These are phyloP conservation scores for Yamadazyma sp. DNA, from an alignment of 1,139 yeast species.

Conservation along the genomic window DNA sequence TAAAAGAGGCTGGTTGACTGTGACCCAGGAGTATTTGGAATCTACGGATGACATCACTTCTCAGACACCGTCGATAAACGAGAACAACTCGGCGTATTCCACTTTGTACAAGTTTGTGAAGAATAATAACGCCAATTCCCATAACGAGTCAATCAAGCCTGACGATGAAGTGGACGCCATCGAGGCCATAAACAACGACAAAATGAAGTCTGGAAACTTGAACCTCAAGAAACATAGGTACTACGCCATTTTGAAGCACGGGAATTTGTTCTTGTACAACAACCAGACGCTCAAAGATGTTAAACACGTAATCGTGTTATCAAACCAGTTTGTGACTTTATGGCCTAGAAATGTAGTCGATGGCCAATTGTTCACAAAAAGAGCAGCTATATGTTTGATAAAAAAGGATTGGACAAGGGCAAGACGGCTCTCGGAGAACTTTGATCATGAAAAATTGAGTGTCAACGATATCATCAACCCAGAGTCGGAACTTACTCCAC, in stretches of 20 bases:
- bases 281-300: conserved; percentile 67
- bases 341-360: conserved; percentile 83
- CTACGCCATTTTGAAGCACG: conserved; percentile 74
- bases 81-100: conserved; percentile 56
- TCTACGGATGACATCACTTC: conserved; percentile 37
- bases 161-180: conserved; percentile 3
- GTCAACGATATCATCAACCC: conserved; percentile 24
- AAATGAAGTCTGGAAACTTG: conserved; percentile 7
- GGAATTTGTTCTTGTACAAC: conserved; percentile 78
- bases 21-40: conserved; percentile 73
- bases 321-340: conserved; percentile 68
- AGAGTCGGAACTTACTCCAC: conserved; percentile 32
- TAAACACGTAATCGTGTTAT: conserved; percentile 75
- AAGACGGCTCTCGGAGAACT: conserved; percentile 28
- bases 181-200: conserved; percentile 6
- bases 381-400: conserved; percentile 73
- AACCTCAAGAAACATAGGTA: conserved; percentile 56
- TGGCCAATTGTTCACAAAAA: conserved; percentile 75
- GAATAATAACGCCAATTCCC: conserved; percentile 18
- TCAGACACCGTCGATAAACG: conserved; percentile 36
- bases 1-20: conserved; percentile 79
- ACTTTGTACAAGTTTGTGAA: conserved; percentile 60
- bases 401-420: conserved; percentile 36
- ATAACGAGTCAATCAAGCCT: conserved; percentile 3
- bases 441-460: conserved; percentile 18